Evolutionary conservation across 345 rosid genomes (phyloP).

Genomic region (Citrus sinensis): DNA sequence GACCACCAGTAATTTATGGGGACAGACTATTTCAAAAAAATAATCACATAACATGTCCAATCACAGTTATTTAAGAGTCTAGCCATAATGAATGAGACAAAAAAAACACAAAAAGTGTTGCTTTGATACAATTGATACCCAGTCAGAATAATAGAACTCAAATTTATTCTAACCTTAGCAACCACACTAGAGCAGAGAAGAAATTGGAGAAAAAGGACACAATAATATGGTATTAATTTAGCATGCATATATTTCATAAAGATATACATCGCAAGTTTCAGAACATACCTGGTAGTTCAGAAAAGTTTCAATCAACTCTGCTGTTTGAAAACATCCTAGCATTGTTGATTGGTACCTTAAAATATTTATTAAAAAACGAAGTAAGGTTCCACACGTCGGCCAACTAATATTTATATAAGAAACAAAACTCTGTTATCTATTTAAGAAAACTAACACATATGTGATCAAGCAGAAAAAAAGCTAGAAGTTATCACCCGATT

Average conservation of each 20-base stretch:
- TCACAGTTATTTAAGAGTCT: not conserved
- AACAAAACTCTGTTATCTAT: not conserved
- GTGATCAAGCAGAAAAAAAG: not conserved
- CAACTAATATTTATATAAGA: not conserved
- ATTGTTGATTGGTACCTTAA: conserved; percentile 96
- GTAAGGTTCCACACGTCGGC: not conserved
- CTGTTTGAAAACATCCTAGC: conserved; percentile 88
- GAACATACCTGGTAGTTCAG: conserved; percentile 94
- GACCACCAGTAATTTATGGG: not conserved
- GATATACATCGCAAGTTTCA: not conserved
- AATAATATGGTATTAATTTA: not conserved
- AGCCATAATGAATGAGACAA: not conserved
- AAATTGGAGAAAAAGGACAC: not conserved
- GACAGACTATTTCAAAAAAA: too few species aligned
- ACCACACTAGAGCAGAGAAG: not conserved
- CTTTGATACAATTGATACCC: not conserved
- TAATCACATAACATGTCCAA: not conserved
- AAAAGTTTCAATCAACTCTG: conserved; percentile 93
- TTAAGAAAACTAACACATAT: not conserved
- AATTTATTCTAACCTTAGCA: not conserved
- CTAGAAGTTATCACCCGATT: too few species aligned
- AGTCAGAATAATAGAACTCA: not conserved
- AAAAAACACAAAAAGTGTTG: not conserved
- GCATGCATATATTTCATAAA: not conserved
- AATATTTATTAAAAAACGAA: not conserved